Conservation (phyloP, 495 filamentous ascomycete species). For the Parathielavia appendiculata region DNA sequence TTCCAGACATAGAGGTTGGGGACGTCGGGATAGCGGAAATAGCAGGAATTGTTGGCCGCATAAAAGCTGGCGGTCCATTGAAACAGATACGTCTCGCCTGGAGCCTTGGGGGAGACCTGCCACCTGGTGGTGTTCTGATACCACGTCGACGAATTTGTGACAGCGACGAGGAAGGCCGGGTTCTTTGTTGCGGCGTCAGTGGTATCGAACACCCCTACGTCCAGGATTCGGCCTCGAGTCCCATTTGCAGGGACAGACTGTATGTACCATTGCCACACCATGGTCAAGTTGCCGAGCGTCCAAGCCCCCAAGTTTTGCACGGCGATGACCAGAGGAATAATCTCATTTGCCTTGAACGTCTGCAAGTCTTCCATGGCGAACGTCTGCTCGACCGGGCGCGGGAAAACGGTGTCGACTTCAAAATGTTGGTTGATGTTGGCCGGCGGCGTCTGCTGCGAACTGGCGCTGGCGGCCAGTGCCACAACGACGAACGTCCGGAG, state of each 20-base stretch:
- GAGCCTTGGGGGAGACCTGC: background rate
- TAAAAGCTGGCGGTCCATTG: background rate
- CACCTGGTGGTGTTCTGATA: background rate
- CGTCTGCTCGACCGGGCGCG: background rate
- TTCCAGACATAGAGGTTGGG: background rate
- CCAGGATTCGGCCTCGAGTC: background rate
- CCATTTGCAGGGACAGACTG: background rate
- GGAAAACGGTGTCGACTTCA: slow-evolving; percentile 6
- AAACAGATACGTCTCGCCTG: background rate
- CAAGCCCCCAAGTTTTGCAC: background rate
- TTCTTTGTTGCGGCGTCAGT: background rate
- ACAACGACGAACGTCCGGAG: too few species aligned
- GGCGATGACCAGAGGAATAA: slow-evolving; percentile 2
- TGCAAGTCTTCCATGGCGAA: background rate
- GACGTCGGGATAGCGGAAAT: background rate
- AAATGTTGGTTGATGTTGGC: background rate
- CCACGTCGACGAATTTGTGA: background rate
- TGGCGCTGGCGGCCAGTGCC: too few species aligned
- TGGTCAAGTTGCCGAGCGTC: background rate
- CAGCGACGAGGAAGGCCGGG: background rate
- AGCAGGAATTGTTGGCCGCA: background rate
- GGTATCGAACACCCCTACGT: background rate
- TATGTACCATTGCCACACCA: background rate
- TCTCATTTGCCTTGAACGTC: slow-evolving; percentile 1
- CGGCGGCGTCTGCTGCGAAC: too few species aligned